A percentile compares a stretch with the other conserved stretches of the same genome.
These are phyloP conservation scores for Melaleuca alternifolia DNA, from an alignment of 345 rosid species.

Conservation along the genomic window DNA sequence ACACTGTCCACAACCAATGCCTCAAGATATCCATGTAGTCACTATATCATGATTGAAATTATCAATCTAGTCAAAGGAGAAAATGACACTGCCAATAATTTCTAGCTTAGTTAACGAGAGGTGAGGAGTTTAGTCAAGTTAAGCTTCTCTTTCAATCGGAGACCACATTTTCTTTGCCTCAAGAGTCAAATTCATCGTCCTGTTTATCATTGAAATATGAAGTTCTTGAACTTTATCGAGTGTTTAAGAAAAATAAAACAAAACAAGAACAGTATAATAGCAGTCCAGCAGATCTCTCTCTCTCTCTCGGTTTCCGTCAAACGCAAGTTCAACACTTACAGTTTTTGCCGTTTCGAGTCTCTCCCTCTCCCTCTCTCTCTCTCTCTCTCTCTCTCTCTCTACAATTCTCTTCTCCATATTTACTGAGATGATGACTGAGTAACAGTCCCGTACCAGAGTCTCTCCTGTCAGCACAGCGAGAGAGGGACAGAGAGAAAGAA, in stretches of 20 bases:
- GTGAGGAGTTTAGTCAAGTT: neutral
- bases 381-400: neutral
- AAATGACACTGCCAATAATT: neutral
- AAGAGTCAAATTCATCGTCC: neutral
- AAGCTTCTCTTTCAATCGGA: too few species aligned
- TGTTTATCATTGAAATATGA: neutral
- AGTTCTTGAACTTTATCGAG: neutral
- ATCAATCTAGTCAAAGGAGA: neutral
- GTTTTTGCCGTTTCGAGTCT: neutral
- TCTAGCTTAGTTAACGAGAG: neutral
- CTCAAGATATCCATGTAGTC: neutral
- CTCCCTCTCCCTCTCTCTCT: neutral
- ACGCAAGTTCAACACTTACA: neutral
- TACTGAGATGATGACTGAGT: slow-evolving; percentile 18
- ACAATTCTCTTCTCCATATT: neutral
- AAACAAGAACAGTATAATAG: neutral
- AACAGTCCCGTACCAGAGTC: slow-evolving; percentile 37
- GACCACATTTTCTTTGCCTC: neutral
- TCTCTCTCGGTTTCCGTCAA: neutral
- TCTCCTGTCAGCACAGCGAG: slow-evolving; percentile 25
- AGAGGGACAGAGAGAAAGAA: neutral
- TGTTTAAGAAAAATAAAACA: neutral
- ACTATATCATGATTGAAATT: neutral
- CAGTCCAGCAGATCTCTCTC: neutral
- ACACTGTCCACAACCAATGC: rapidly evolving